Conservation (phyloP, 805 yeast species). For the Cyberlindnera euphorbiiphila region DNA sequence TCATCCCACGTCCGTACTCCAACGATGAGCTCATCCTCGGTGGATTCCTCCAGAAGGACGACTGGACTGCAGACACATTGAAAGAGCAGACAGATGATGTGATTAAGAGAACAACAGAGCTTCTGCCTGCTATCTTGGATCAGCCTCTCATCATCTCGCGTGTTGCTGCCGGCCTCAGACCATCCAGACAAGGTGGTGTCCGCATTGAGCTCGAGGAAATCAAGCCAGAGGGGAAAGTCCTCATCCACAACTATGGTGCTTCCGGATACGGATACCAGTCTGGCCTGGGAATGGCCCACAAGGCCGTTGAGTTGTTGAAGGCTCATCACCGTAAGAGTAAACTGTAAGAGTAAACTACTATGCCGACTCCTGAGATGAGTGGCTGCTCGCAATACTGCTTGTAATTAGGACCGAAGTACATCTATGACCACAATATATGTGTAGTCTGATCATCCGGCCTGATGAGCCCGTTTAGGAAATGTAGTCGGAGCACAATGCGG, state of each 20-base stretch:
- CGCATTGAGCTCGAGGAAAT: slow-evolving; percentile 56
- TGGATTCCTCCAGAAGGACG: slow-evolving; percentile 63
- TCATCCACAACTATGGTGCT: slow-evolving; percentile 73
- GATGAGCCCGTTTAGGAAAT: background rate
- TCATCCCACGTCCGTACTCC: slow-evolving; percentile 68
- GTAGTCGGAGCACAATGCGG: background rate
- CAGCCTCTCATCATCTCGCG: slow-evolving; percentile 50
- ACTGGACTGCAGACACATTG: slow-evolving; percentile 59
- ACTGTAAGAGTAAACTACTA: slow-evolving; percentile 7
- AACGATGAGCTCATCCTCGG: slow-evolving; percentile 69
- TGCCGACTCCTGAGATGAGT: too few relatives aligned
- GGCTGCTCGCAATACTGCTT: background rate
- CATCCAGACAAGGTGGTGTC: slow-evolving; percentile 71
- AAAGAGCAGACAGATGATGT: slow-evolving; percentile 58
- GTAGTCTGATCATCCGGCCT: too few relatives aligned
- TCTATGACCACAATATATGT: too few relatives aligned
- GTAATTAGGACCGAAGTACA: background rate
- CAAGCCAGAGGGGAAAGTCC: slow-evolving; percentile 34
- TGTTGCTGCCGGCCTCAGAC: slow-evolving; percentile 72
- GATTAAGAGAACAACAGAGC: slow-evolving; percentile 49
- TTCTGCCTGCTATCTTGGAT: slow-evolving; percentile 47
- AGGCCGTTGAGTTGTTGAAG: slow-evolving; percentile 38
- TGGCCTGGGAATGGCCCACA: slow-evolving; percentile 55
- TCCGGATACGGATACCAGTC: slow-evolving; percentile 65
- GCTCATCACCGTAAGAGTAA: slow-evolving; percentile 8